Base-by-base conservation (phyloP, 805 yeast genomes). In the Phaffomyces opuntiae region DNA sequence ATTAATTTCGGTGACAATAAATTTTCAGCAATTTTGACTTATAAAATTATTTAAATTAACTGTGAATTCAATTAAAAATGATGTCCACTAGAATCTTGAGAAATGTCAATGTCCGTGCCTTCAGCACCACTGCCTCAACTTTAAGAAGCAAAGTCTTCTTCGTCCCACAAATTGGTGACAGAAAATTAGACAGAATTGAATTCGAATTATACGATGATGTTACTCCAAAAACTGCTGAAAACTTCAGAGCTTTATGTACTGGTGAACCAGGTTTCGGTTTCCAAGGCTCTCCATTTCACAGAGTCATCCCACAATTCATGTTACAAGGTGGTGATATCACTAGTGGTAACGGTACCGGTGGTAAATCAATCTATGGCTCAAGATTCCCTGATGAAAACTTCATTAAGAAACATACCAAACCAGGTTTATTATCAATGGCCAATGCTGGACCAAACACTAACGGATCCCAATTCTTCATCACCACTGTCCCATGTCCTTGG, bases 371-470 rank as follows among this genome's bases (percentile, higher is more conserved):
- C 71, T 86, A 85, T 68, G 91, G 91, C 58, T 80, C 76, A 50
- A 81, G 76, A 65, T 85, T 85, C 69, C 74, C 74, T 39, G 95
- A 85, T 62, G 95, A 85, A 67, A 84, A 83, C 78, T 85, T 85
- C 64, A 53, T 61, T 63, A 72, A 73, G 72, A 81, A 68, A 63
- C 97, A 91, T 80, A 72, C 74, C 73, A 74, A 80, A 69, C 81
- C 95, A 75, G 77, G 89, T 78, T 72, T 84, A 70, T 68, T 87
- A 65, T 87, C 96, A 52, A 91, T 91, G 97, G 97, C 97, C 67
- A 91, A 91, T 67, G 95, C 97, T 53, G 97, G 97, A 59, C 96
- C 95, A 69, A 87, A 88, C 82, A 87, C 97, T 73, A 91, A 91
- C 74, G 97, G 97, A 48, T 89, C 96, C 46, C 98, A 90, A 74